Base-by-base conservation (phyloP, 306 rosid genomes). In the Hippophae tibetana region DNA sequence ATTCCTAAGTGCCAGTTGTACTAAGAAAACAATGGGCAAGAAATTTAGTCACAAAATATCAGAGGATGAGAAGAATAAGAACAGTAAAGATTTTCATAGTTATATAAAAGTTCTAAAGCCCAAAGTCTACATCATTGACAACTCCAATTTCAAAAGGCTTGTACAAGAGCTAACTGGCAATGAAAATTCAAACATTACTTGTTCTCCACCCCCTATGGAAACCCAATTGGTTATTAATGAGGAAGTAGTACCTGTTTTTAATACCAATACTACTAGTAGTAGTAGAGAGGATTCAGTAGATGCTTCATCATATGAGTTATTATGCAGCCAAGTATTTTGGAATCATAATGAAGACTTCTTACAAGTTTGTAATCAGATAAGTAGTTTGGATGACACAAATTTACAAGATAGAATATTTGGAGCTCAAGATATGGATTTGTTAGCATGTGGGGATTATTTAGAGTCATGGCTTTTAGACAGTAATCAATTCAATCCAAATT, bases 1-100 rank as follows among this genome's bases (percentile, higher is more conserved):
- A 72, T 76, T 67, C 77, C 85, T 42, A 84, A 66, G 83, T 31
- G 69, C 74, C 73, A 74, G 69, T 73, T 78, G 75, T 69, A 67
- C 31, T 57, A 40, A 31, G 5, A 60, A 61, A 56, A 56, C 51
- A 31, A 78, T 78, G 82, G 79, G 65, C 63, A 78, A 69, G 72
- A 66, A 66, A 69, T 42, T 26, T 12, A 57, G 68, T 11, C 6
- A 46, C 60, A 62, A 66, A 58, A 62, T 60, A 57, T 48, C 69
- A 10, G 65, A 61, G 67, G 43, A 66, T 5, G 63, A 31, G 5
- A 31, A 56, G 27, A 9, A 61, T 31, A 27, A 55, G 52, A 41
- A 57, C 45, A 63, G 57, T 52, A 69, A 65, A 50, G 73, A 73
- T 55, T 60, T 73, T 8, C 63, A 69, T 26, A 57, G 67, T 44